phyloP scores from a whole-genome alignment of 1,139 yeast species.

The Lizanozyma gosingica region DNA sequence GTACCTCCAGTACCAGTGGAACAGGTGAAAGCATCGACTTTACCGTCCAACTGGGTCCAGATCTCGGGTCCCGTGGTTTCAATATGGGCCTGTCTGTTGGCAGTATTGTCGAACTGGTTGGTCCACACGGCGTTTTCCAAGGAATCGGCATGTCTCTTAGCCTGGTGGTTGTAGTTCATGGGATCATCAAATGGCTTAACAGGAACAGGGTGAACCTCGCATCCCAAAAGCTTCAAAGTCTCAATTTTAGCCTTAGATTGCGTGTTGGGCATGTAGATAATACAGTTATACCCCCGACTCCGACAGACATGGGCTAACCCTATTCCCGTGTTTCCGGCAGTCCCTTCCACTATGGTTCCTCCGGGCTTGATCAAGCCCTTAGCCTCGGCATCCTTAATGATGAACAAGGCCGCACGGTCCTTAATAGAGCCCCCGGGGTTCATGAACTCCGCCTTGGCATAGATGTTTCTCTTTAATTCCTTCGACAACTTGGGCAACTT shows the following conservation, averaged over 20 bases:
- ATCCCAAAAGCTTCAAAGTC: slow-evolving; percentile 64
- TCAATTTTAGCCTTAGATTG: slow-evolving; percentile 75
- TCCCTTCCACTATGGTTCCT: slow-evolving; percentile 46
- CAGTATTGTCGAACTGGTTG: slow-evolving; percentile 78
- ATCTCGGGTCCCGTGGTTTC: slow-evolving; percentile 92
- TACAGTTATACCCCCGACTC: slow-evolving; percentile 73
- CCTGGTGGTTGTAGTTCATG: slow-evolving; percentile 76
- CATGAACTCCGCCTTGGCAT: slow-evolving; percentile 86
- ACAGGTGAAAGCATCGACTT: slow-evolving; percentile 78
- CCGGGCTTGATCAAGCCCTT: slow-evolving; percentile 61
- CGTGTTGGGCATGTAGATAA: slow-evolving; percentile 85
- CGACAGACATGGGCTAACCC: slow-evolving; percentile 86
- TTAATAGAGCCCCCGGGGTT: slow-evolving; percentile 94
- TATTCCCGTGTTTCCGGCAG: slow-evolving; percentile 74
- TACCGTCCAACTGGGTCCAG: slow-evolving; percentile 79
- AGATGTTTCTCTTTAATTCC: slow-evolving; percentile 64
- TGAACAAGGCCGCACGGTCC: slow-evolving; percentile 79
- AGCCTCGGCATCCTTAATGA: slow-evolving; percentile 71
- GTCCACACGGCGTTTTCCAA: slow-evolving; percentile 83
- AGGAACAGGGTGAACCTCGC: slow-evolving; percentile 86
- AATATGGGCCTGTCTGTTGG: slow-evolving; percentile 84
- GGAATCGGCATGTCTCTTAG: slow-evolving; percentile 70
- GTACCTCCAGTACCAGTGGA: slow-evolving; percentile 92
- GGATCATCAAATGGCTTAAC: slow-evolving; percentile 79
- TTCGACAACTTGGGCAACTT: slow-evolving; percentile 53